Evolutionary conservation across 345 rosid genomes (phyloP), one percentile per base, ranked within the genome.

Genomic region (Conringia planisiliqua): DNA sequence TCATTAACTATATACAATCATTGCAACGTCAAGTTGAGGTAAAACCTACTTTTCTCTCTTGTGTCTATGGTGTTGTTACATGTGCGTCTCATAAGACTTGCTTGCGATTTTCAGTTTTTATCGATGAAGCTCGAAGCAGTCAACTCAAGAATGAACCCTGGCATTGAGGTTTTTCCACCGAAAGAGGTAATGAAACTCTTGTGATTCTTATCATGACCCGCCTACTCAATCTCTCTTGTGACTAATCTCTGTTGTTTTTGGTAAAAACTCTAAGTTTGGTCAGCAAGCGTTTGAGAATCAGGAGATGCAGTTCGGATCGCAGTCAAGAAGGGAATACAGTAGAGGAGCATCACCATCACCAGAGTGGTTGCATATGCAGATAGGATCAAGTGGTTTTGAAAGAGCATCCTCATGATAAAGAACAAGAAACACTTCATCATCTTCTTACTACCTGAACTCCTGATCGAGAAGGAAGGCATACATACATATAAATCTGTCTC

Each of bases 81-180:
- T 40, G 14, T 55, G 3, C 35, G 40, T 61, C 17, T 63, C 22
- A 33, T 46, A n/a, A 57, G 59, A 30, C 2, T 6, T 35, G 29
- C n/a, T 27, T 30, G 16, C 4, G 4, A 3, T 13, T 71, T 81
- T 82, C 87, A 93, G 98, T 93, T 93, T 80, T 80, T 93, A 68
- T 93, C 97, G 10, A 26, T 90, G 97, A 93, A 93, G 83, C 98
- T 93, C 9, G 97, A 90, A 81, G 88, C 97, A 14, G 93, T 93
- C 39, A 90, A 87, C 73, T 62, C 91, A 35, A 85, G 90, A 85
- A 76, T 86, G 85, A 86, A 29, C 76, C 84, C 88, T 43, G 83
- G 77, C 16, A 83, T 86, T 1, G 96, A 90, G 56, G 88, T 70
- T 64, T 90, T 90, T 69, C 89, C 91, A 81, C 69, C 87, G 1